phyloP scores from a whole-genome alignment of 78 protist genomes.

The Dictyostelium capitatum region DNA sequence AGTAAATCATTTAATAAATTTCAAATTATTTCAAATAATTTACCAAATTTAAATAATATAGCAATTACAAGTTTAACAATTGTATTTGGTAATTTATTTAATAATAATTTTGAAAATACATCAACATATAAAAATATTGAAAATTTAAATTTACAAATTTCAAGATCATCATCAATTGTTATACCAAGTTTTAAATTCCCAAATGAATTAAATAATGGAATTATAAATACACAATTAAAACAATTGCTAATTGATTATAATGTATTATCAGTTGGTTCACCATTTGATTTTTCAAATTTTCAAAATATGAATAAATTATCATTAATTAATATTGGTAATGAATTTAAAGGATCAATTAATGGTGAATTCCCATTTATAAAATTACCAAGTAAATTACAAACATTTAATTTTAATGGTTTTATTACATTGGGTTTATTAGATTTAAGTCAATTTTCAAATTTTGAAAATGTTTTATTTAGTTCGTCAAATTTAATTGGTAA shows the following conservation, averaged over 20 bases:
- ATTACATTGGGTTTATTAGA: background rate
- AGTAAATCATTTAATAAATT: background rate
- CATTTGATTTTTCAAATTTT: background rate
- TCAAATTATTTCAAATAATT: background rate
- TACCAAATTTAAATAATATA: background rate
- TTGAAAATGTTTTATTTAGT: background rate
- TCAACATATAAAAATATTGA: background rate
- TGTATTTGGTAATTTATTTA: background rate
- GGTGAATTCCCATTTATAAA: background rate
- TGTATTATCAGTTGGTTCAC: background rate
- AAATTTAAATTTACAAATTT: background rate
- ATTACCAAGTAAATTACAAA: background rate
- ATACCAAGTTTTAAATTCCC: no score
- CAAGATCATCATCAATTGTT: no score
- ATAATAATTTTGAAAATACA: background rate
- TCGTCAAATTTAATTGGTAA: background rate
- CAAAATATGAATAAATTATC: background rate
- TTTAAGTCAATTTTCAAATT: background rate
- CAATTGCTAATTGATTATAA: background rate
- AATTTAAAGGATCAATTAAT: background rate
- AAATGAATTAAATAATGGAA: background rate
- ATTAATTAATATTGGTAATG: background rate
- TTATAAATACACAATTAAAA: background rate
- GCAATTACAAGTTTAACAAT: background rate
- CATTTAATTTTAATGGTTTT: background rate